A percentile compares a stretch with the other conserved stretches of the same genome.
Evolutionary conservation across 495 filamentous ascomycete genomes (phyloP).

Genomic region (Daldinia grandis): DNA sequence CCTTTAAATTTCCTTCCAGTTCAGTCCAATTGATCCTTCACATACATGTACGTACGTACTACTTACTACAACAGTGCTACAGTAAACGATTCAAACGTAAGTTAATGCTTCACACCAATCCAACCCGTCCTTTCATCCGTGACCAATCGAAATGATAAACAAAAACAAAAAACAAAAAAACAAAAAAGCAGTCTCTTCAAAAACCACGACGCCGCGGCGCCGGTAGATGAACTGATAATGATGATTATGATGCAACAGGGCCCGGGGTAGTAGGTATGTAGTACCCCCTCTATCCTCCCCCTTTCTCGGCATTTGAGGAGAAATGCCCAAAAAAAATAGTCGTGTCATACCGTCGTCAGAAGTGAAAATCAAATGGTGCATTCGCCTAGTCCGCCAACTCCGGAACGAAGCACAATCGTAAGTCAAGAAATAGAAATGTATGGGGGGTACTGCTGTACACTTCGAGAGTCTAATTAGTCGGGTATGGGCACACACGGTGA

Average conservation of each 20-base stretch:
- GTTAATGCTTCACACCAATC: background rate
- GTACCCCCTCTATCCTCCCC: background rate
- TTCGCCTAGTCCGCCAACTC: background rate
- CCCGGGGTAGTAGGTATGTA: background rate
- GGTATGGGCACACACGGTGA: background rate
- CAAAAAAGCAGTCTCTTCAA: constrained; percentile 6
- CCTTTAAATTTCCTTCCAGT: background rate
- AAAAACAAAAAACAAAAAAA: too few relatives aligned
- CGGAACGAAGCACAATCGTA: constrained; percentile 2
- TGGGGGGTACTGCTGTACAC: background rate
- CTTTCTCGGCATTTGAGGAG: background rate
- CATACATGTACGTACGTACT: constrained; percentile 19
- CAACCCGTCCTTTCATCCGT: constrained; percentile 1
- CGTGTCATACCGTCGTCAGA: constrained; percentile 37
- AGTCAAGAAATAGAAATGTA: constrained; percentile 10
- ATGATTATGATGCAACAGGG: constrained; percentile 32
- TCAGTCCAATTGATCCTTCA: constrained; percentile 2
- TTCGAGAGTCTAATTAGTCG: background rate
- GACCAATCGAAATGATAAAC: constrained; percentile 10
- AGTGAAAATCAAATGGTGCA: constrained; percentile 8
- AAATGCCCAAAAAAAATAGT: constrained; percentile 11
- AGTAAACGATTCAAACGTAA: background rate
- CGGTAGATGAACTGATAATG: constrained; percentile 30
- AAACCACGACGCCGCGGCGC: constrained; percentile 32
- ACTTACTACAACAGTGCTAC: constrained; percentile 15